These are phyloP conservation scores for Casuarina glauca DNA, from an alignment of 306 rosid species.

Conservation along the genomic window DNA sequence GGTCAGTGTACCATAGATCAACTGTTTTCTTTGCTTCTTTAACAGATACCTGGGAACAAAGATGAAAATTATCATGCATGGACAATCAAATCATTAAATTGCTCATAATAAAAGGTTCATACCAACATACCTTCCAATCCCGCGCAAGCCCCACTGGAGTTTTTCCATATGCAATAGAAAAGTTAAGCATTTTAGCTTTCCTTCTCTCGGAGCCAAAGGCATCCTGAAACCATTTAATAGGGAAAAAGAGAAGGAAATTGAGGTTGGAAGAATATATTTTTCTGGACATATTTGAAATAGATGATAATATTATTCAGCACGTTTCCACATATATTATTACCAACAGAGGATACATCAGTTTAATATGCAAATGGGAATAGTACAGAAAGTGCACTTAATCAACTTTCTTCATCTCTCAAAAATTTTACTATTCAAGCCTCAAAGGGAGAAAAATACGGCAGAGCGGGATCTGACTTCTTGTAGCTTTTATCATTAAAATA, in stretches of 20 bases:
- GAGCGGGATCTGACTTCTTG: background rate
- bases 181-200: constrained; percentile 97
- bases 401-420: background rate
- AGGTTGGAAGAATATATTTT: constrained; percentile 9
- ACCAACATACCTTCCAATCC: constrained; percentile 82
- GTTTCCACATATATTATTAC: background rate
- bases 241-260: constrained; percentile 4
- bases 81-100: constrained; percentile 19
- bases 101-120: constrained; percentile 8
- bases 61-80: constrained; percentile 7
- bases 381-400: no score
- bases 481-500: background rate
- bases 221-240: constrained; percentile 49
- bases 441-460: background rate
- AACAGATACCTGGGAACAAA: constrained; percentile 70
- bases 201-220: constrained; percentile 90
- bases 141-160: constrained; percentile 89
- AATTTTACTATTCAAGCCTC: background rate
- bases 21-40: constrained; percentile 88
- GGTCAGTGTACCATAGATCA: constrained; percentile 83
- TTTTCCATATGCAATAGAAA: constrained; percentile 96
- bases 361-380: no score
- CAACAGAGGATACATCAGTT: background rate
- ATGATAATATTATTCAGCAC: background rate
- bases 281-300: background rate